These are phyloP conservation scores for Pleurotus tuber-regium DNA, from an alignment of 768 basidiomycete genomes.

Conservation along the genomic window DNA sequence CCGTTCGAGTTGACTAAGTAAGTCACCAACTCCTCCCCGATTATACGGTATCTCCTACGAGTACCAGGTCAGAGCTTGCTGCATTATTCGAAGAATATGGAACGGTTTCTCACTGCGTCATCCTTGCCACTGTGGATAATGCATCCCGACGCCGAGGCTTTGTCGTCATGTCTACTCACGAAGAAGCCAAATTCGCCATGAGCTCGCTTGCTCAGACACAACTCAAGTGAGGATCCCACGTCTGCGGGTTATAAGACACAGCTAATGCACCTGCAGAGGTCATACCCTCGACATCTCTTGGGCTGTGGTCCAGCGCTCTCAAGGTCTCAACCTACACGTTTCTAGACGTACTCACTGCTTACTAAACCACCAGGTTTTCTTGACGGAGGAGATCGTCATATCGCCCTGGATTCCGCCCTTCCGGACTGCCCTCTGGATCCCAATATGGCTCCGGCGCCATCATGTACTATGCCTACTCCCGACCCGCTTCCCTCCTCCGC, in stretches of 20 bases:
- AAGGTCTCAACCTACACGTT: constrained; percentile 47
- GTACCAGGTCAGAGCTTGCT: constrained; percentile 50
- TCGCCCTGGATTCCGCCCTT: constrained; percentile 52
- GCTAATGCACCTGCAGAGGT: constrained; percentile 41
- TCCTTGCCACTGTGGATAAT: constrained; percentile 81
- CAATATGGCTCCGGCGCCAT: constrained; percentile 29
- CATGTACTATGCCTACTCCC: constrained; percentile 27
- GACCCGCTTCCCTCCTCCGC: constrained; percentile 27
- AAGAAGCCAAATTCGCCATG: constrained; percentile 72
- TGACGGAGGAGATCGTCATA: constrained; percentile 76
- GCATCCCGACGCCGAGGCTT: constrained; percentile 83
- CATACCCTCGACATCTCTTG: constrained; percentile 80
- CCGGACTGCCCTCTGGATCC: constrained; percentile 18
- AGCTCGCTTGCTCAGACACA: constrained; percentile 61
- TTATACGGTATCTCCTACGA: background rate
- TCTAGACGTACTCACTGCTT: background rate
- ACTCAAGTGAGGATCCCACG: constrained; percentile 49
- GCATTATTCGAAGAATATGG: constrained; percentile 64
- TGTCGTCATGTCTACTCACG: constrained; percentile 74
- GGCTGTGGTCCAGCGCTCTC: constrained; percentile 86
- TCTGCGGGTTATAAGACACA: background rate
- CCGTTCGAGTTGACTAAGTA: constrained; percentile 82
- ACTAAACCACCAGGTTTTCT: constrained; percentile 54
- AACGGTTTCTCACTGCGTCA: constrained; percentile 71
- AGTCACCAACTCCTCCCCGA: constrained; percentile 15